A percentile compares a stretch with the other conserved stretches of the same genome.
phyloP scores from a whole-genome alignment of 2,329 filamentous ascomycete species.

The Fusarium praegraminearum region DNA sequence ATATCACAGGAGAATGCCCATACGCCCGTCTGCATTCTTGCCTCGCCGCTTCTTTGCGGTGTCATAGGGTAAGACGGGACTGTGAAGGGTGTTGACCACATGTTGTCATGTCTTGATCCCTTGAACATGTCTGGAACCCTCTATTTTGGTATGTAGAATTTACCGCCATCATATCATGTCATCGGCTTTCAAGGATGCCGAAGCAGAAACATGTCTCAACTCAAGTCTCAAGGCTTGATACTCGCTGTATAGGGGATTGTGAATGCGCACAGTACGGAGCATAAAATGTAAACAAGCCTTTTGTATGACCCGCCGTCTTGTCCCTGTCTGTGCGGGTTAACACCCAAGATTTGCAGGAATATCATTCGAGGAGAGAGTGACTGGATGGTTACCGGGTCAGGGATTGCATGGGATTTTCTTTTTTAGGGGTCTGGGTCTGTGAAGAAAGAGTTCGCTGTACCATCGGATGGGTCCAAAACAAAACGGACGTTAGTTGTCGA shows the following conservation, averaged over 20 bases:
- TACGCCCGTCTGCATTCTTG: conserved; percentile 21
- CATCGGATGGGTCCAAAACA: conserved; percentile 18
- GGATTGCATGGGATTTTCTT: conserved; percentile 25
- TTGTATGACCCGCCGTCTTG: conserved; percentile 40
- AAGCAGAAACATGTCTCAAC: conserved; percentile 37
- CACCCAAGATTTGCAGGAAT: conserved; percentile 20
- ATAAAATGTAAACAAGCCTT: conserved; percentile 46
- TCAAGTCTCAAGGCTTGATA: neutral
- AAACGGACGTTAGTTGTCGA: conserved; percentile 4
- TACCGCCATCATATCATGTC: neutral
- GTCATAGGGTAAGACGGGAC: conserved; percentile 13
- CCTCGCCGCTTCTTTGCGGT: neutral
- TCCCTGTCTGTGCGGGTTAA: conserved; percentile 39
- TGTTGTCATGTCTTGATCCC: conserved; percentile 34
- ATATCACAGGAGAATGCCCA: conserved; percentile 13
- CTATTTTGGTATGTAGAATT: conserved; percentile 6
- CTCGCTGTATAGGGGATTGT: neutral
- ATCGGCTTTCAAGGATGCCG: conserved; percentile 4
- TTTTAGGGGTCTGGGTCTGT: conserved; percentile 28
- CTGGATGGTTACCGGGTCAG: conserved; percentile 32
- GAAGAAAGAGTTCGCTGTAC: conserved; percentile 15
- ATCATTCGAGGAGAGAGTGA: conserved; percentile 35
- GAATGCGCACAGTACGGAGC: conserved; percentile 22
- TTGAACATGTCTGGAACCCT: conserved; percentile 15
- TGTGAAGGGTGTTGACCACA: neutral